These are phyloP conservation scores for Mercurialis annua DNA, from an alignment of 345 rosid species.

Conservation along the genomic window DNA sequence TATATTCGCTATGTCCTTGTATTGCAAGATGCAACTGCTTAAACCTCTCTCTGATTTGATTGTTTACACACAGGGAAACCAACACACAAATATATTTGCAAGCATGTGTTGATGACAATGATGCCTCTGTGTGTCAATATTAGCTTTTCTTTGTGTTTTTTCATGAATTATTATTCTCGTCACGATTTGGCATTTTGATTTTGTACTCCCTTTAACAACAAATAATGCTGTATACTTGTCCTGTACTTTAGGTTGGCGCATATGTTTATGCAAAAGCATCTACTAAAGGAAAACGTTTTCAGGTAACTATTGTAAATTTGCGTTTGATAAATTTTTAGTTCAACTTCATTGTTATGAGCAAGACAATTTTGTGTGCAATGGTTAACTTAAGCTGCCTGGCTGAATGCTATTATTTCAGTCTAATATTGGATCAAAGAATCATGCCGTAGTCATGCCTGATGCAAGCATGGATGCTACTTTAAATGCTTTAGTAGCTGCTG, in stretches of 20 bases:
- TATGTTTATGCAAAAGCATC: slow-evolving; percentile 38
- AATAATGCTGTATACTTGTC: background rate
- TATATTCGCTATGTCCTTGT: too few species aligned
- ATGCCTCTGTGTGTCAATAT: too few species aligned
- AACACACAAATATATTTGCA: too few species aligned
- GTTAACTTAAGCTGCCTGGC: slow-evolving; percentile 16
- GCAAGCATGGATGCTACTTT: slow-evolving; percentile 56
- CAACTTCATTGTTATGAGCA: slow-evolving; percentile 1
- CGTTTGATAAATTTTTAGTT: background rate
- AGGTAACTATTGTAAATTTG: slow-evolving; percentile 24
- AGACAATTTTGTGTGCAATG: background rate
- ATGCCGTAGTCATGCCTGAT: slow-evolving; percentile 68
- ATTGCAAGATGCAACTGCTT: too few species aligned
- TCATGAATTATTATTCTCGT: background rate
- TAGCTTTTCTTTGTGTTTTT: background rate
- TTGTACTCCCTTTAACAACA: background rate
- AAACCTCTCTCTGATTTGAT: background rate
- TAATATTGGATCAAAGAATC: slow-evolving; percentile 47
- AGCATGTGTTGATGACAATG: background rate
- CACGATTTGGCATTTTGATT: background rate
- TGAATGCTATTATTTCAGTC: slow-evolving; percentile 36
- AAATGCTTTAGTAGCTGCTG: slow-evolving; percentile 51
- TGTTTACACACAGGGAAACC: background rate
- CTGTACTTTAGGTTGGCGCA: slow-evolving; percentile 32
- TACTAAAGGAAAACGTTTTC: slow-evolving; percentile 36